Conservation (phyloP, 2,329 filamentous ascomycete species). For the Pseudogymnoascus sp. region DNA sequence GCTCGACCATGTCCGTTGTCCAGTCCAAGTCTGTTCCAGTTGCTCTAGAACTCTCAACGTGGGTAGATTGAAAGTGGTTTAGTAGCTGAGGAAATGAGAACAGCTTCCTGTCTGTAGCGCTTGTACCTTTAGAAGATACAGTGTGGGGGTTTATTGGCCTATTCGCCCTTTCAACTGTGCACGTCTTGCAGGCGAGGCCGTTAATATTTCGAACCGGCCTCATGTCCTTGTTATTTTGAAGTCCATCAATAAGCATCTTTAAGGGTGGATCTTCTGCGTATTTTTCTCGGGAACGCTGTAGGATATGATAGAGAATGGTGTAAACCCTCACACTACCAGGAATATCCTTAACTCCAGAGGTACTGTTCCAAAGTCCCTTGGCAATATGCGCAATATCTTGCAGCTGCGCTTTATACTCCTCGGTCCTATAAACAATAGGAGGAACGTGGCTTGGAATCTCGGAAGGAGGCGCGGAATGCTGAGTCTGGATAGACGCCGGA, state of each 20-base stretch:
- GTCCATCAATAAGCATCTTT: slow-evolving; percentile 48
- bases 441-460: slow-evolving; percentile 15
- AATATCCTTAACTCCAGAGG: slow-evolving; percentile 51
- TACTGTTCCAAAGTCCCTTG: slow-evolving; percentile 54
- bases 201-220: slow-evolving; percentile 46
- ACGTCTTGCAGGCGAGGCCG: slow-evolving; percentile 47
- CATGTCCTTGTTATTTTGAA: slow-evolving; percentile 50
- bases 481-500: slow-evolving; percentile 17
- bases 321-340: slow-evolving; percentile 54
- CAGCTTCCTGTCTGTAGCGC: slow-evolving; percentile 30
- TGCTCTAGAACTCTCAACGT: slow-evolving; percentile 24
- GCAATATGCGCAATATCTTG: slow-evolving; percentile 47
- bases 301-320: slow-evolving; percentile 55
- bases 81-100: slow-evolving; percentile 53
- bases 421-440: slow-evolving; percentile 23
- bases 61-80: slow-evolving; percentile 44
- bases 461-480: slow-evolving; percentile 13
- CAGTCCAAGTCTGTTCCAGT: slow-evolving; percentile 38
- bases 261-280: slow-evolving; percentile 52
- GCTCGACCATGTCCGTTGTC: slow-evolving; percentile 52
- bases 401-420: slow-evolving; percentile 39
- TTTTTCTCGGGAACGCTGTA: slow-evolving; percentile 46
- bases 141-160: slow-evolving; percentile 32
- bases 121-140: slow-evolving; percentile 13
- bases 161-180: slow-evolving; percentile 32